Evolutionary conservation across 2,329 filamentous ascomycete species (phyloP).

Genomic region (Xylariaceae sp.): DNA sequence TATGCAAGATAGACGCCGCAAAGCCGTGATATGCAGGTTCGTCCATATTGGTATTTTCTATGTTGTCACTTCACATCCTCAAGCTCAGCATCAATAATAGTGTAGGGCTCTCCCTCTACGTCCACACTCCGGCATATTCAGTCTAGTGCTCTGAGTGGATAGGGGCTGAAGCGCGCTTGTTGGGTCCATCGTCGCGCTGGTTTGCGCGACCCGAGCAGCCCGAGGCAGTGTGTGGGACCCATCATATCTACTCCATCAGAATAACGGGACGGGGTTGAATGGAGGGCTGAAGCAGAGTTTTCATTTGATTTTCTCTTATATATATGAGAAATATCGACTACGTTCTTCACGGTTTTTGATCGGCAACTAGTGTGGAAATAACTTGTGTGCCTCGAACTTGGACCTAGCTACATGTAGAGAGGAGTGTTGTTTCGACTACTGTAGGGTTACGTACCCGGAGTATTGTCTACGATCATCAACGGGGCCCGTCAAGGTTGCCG

Average conservation of each 20-base stretch:
- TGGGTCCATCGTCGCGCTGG: too few species aligned
- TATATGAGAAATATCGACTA: too few species aligned
- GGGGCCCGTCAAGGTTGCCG: too few species aligned
- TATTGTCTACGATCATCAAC: too few species aligned
- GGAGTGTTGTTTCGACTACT: too few species aligned
- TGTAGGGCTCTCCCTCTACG: not conserved
- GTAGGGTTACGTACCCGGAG: too few species aligned
- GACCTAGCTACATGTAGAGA: too few species aligned
- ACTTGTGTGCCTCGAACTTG: too few species aligned
- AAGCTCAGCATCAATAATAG: constrained; percentile 1
- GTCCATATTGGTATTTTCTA: not conserved
- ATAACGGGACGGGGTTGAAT: not conserved
- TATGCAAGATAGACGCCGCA: not conserved
- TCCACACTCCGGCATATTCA: constrained; percentile 11
- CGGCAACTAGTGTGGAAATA: too few species aligned
- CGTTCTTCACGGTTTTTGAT: too few species aligned
- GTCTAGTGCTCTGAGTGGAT: constrained; percentile 16
- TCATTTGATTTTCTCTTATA: constrained; percentile 2
- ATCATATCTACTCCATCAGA: not conserved
- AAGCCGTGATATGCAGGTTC: not conserved
- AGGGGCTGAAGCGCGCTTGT: not conserved
- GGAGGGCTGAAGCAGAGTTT: not conserved
- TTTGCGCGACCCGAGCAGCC: constrained; percentile 18
- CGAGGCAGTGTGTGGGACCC: constrained; percentile 10
- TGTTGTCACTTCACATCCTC: not conserved